Percentiles rank a stretch among this genome's conserved stretches.
Conservation (phyloP, 2,329 filamentous ascomycete species). For the Nemania diffusa region DNA sequence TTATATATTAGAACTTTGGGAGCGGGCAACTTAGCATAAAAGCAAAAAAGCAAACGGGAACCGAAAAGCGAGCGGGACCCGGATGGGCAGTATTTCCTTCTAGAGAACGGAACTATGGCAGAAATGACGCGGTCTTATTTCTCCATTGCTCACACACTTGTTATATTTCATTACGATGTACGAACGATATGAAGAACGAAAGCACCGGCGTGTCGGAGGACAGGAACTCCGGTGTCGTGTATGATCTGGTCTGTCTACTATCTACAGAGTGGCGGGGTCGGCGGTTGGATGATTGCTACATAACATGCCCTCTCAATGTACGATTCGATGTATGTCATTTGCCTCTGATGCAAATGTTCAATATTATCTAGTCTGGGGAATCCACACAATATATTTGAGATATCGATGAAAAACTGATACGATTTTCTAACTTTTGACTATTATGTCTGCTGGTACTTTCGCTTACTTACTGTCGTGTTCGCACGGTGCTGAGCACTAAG, state of each 20-base stretch:
- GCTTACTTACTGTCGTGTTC: not conserved
- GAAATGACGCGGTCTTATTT: not conserved
- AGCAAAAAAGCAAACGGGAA: not conserved
- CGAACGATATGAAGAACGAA: constrained; percentile 30
- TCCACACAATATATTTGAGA: constrained; percentile 5
- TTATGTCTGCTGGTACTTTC: not conserved
- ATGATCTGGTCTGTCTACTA: constrained; percentile 16
- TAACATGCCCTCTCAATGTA: not conserved
- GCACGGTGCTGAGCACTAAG: not conserved
- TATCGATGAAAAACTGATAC: not conserved
- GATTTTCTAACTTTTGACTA: not conserved
- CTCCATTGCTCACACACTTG: not conserved
- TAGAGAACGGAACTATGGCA: constrained; percentile 3
- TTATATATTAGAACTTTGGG: constrained; percentile 19
- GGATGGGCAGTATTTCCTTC: constrained; percentile 4
- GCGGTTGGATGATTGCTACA: not conserved
- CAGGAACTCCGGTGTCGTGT: constrained; percentile 21
- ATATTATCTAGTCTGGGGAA: constrained; percentile 3
- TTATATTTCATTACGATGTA: constrained; percentile 31
- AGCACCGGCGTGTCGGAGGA: not conserved
- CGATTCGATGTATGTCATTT: not conserved
- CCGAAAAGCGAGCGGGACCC: constrained; percentile 5
- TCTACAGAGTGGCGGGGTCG: not conserved
- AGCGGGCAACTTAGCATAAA: constrained; percentile 12
- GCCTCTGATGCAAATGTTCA: not conserved